Conservation (phyloP, 2,329 filamentous ascomycete genomes). For the Byssoonygena ceratinophila region DNA sequence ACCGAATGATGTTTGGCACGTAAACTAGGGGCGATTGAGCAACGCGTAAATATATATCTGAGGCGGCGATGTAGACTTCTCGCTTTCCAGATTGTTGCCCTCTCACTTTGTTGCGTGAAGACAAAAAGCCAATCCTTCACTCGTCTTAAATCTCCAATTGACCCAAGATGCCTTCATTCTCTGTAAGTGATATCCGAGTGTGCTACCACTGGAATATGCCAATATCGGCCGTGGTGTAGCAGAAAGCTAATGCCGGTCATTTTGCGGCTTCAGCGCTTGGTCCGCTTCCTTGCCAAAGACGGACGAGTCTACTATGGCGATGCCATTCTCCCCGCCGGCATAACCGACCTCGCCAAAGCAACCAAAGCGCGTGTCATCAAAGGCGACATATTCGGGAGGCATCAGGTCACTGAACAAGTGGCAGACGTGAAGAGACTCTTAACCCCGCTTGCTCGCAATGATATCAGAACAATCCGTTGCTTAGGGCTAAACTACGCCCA, state of each 20-base stretch:
- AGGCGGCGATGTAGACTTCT: not conserved
- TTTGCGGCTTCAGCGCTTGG: slow-evolving; percentile 47
- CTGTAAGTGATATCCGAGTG: not conserved
- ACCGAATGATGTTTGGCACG: not conserved
- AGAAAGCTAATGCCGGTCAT: not conserved
- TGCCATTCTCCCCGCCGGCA: slow-evolving; percentile 54
- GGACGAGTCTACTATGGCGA: slow-evolving; percentile 63
- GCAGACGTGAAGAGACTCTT: slow-evolving; percentile 46
- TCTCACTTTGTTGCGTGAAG: not conserved
- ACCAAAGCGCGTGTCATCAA: slow-evolving; percentile 52
- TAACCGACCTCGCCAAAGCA: slow-evolving; percentile 51
- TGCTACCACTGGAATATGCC: not conserved
- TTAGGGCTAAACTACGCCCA: slow-evolving; percentile 62
- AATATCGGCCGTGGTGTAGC: no score
- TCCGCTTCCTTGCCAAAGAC: slow-evolving; percentile 63
- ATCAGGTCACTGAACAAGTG: slow-evolving; percentile 53
- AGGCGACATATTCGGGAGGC: slow-evolving; percentile 56
- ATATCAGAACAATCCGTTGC: slow-evolving; percentile 58
- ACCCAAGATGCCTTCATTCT: slow-evolving; percentile 5
- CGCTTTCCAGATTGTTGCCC: not conserved
- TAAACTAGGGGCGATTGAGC: not conserved
- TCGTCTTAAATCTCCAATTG: not conserved
- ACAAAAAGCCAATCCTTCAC: not conserved
- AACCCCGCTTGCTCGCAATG: slow-evolving; percentile 51
- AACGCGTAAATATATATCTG: not conserved